A percentile compares a stretch with the other conserved stretches of the same genome.
Conservation (phyloP, 2,329 filamentous ascomycete species). For the Arthrinium puccinioides region DNA sequence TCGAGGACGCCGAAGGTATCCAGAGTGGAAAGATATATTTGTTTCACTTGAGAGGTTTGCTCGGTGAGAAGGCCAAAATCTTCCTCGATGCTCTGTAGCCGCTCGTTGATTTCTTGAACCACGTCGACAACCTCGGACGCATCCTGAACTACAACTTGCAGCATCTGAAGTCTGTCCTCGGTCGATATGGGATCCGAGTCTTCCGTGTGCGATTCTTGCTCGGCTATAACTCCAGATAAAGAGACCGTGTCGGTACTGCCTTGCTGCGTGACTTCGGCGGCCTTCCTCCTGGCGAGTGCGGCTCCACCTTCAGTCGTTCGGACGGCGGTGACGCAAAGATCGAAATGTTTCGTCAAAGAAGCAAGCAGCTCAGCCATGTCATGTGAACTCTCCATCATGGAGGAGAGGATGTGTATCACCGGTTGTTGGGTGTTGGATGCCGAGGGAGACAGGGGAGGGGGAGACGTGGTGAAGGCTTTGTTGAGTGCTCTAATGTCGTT, state of each 20-base stretch:
- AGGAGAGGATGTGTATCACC: conserved; percentile 48
- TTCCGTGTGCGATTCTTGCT: conserved; percentile 43
- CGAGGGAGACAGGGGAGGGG: conserved; percentile 24
- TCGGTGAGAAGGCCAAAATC: conserved; percentile 57
- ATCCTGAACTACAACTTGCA: conserved; percentile 70
- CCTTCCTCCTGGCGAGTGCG: conserved; percentile 59
- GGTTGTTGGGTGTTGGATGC: conserved; percentile 29
- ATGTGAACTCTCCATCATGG: conserved; percentile 67
- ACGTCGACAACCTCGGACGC: conserved; percentile 60
- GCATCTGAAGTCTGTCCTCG: conserved; percentile 74
- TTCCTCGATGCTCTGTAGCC: conserved; percentile 68
- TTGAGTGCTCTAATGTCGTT: conserved; percentile 62
- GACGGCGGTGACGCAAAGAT: conserved; percentile 85
- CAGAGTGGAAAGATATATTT: conserved; percentile 49
- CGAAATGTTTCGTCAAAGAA: conserved; percentile 80
- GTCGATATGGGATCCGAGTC: conserved; percentile 64
- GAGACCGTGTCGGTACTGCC: conserved; percentile 41
- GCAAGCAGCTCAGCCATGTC: conserved; percentile 76
- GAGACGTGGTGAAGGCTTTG: conserved; percentile 42
- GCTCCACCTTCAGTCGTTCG: conserved; percentile 81
- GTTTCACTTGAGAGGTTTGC: conserved; percentile 51
- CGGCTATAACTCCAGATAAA: conserved; percentile 59
- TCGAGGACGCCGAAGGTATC: conserved; percentile 61
- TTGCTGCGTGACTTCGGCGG: conserved; percentile 53
- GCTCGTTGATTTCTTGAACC: conserved; percentile 64